phyloP scores from a whole-genome alignment of 2,329 filamentous ascomycete species.

The Aulographum hederae region DNA sequence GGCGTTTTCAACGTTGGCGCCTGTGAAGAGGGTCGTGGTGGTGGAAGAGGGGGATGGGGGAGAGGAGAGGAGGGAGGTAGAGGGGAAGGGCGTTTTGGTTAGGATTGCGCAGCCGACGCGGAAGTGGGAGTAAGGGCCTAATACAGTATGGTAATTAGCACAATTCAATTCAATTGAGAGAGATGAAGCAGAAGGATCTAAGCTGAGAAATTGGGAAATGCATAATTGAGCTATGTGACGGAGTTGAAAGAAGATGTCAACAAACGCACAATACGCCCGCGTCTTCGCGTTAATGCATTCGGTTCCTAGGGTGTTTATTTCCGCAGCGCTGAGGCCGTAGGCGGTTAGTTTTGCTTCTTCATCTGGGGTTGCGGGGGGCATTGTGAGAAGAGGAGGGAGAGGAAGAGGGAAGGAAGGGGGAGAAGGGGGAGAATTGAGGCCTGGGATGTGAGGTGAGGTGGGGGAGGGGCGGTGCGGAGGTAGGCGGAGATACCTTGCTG shows the following conservation, averaged over 20 bases:
- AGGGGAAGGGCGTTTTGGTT: no score
- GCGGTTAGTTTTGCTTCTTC: no score
- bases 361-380: no score
- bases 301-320: slow-evolving; percentile 46
- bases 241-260: background rate
- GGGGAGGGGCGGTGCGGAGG: no score
- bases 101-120: slow-evolving; percentile 74
- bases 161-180: background rate
- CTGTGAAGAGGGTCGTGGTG: slow-evolving; percentile 39
- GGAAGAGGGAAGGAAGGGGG: no score
- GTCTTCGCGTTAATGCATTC: slow-evolving; percentile 54
- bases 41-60: slow-evolving; percentile 8
- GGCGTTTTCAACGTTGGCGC: slow-evolving; percentile 72
- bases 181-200: no score
- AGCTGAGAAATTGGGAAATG: no score
- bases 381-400: no score
- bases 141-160: slow-evolving; percentile 2
- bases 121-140: slow-evolving; percentile 75
- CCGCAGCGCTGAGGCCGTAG: slow-evolving; percentile 37
- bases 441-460: no score
- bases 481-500: no score
- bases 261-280: slow-evolving; percentile 55
- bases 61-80: slow-evolving; percentile 4
- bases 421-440: no score
- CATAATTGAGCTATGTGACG: no score